Conservation (phyloP, 1,139 yeast genomes). For the Schwanniomyces etchellsii region DNA sequence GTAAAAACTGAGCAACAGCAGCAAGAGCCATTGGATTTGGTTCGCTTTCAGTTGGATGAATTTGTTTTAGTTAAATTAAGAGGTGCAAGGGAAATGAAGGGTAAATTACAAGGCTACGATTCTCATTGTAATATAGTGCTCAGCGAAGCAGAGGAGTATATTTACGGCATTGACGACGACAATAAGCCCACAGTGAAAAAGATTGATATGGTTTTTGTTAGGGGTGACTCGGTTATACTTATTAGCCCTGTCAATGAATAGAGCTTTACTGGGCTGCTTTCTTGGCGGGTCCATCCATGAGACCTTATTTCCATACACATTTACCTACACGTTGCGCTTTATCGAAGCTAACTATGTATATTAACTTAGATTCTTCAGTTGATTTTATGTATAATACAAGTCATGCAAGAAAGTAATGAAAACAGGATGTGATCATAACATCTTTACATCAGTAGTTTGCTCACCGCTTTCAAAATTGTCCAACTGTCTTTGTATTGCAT, state of each 20-base stretch:
- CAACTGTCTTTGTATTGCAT: constrained; percentile 18
- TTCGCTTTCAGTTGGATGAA: constrained; percentile 85
- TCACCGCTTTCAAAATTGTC: constrained; percentile 2
- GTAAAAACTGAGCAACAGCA: constrained; percentile 30
- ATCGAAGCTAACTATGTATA: constrained; percentile 2
- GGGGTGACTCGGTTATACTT: constrained; percentile 92
- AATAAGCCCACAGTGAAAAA: constrained; percentile 47
- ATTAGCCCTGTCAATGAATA: constrained; percentile 43
- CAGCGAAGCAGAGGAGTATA: constrained; percentile 87
- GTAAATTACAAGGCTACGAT: constrained; percentile 90
- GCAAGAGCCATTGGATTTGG: constrained; percentile 75
- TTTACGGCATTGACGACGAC: constrained; percentile 49
- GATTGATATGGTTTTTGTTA: constrained; percentile 87
- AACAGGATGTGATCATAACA: too few relatives aligned
- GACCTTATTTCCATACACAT: not conserved
- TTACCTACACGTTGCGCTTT: not conserved
- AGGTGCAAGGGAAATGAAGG: constrained; percentile 92
- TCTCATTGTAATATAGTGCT: constrained; percentile 94
- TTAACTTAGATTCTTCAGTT: too few relatives aligned
- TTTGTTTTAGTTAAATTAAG: constrained; percentile 82
- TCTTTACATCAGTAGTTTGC: too few relatives aligned
- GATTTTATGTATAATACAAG: too few relatives aligned
- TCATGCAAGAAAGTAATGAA: too few relatives aligned
- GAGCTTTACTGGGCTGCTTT: too few relatives aligned
- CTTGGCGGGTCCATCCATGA: too few relatives aligned